Conservation (phyloP, 1,139 yeast species). For the Dujonia santamariae region DNA sequence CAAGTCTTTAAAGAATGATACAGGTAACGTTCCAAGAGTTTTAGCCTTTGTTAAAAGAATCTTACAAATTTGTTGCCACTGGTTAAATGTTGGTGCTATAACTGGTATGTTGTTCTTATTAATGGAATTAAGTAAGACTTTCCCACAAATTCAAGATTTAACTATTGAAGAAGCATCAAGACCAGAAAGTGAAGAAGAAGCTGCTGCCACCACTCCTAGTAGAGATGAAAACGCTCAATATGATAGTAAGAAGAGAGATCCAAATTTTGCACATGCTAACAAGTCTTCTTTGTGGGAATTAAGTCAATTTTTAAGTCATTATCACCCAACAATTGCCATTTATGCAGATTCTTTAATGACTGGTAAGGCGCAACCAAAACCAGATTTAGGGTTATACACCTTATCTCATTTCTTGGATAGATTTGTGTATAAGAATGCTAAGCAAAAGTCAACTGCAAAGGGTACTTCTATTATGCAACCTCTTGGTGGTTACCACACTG, state of each 20-base stretch:
- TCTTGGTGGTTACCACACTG: constrained; percentile 85
- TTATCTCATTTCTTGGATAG: constrained; percentile 89
- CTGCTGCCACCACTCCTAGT: constrained; percentile 10
- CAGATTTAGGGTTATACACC: constrained; percentile 87
- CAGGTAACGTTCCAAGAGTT: constrained; percentile 56
- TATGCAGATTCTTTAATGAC: constrained; percentile 68
- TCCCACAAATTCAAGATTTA: constrained; percentile 41
- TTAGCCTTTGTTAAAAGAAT: constrained; percentile 91
- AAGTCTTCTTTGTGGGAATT: constrained; percentile 86
- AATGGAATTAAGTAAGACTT: constrained; percentile 52
- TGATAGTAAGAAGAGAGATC: constrained; percentile 90
- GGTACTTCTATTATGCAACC: constrained; percentile 98
- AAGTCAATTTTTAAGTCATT: constrained; percentile 68
- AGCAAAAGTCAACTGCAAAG: constrained; percentile 64
- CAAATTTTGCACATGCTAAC: constrained; percentile 79
- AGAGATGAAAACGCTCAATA: constrained; percentile 34
- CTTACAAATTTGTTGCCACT: constrained; percentile 76
- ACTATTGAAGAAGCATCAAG: constrained; percentile 41
- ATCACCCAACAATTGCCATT: constrained; percentile 86
- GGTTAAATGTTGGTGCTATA: constrained; percentile 86
- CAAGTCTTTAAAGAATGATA: constrained; percentile 78
- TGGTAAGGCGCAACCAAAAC: constrained; percentile 50
- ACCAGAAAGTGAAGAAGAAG: constrained; percentile 31
- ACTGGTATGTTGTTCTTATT: constrained; percentile 86
- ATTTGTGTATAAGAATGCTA: constrained; percentile 92